These are phyloP conservation scores for Ustilago curta DNA, from an alignment of 1,284 basidiomycete genomes.

Conservation along the genomic window DNA sequence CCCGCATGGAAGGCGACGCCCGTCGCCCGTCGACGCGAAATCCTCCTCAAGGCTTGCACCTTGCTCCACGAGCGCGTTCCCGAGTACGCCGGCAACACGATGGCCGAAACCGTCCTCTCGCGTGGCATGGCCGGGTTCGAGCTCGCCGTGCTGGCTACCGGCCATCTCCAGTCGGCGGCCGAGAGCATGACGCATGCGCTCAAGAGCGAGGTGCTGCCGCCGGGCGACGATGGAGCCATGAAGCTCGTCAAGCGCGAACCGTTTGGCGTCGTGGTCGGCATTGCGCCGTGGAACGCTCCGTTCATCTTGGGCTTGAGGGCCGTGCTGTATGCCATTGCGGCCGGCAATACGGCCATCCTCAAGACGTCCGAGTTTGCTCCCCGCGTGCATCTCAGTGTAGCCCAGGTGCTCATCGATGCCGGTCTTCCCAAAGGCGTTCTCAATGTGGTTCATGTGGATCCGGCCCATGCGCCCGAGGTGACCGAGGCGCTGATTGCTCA, in stretches of 20 bases:
- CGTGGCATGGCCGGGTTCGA: conserved; percentile 54
- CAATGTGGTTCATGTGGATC: conserved; percentile 75
- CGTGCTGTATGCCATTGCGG: conserved; percentile 74
- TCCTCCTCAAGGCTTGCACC: conserved; percentile 42
- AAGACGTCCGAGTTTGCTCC: conserved; percentile 76
- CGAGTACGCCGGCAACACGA: conserved; percentile 38
- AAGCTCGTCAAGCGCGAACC: conserved; percentile 55
- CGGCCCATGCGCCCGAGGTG: conserved; percentile 72
- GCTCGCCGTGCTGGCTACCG: conserved; percentile 36
- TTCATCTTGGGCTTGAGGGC: conserved; percentile 71
- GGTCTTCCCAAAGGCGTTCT: conserved; percentile 77
- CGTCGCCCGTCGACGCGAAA: conserved; percentile 36
- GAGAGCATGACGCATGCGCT: conserved; percentile 40
- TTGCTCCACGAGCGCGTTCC: conserved; percentile 40
- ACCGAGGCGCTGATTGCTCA: conserved; percentile 75
- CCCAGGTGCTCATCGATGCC: conserved; percentile 72
- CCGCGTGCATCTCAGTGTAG: conserved; percentile 72
- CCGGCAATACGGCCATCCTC: conserved; percentile 77
- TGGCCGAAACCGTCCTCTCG: conserved; percentile 44
- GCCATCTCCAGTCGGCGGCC: conserved; percentile 27
- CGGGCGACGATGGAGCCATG: conserved; percentile 33
- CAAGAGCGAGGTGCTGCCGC: conserved; percentile 39
- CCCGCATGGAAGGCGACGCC: conserved; percentile 49
- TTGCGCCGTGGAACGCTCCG: conserved; percentile 66
- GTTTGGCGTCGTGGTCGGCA: conserved; percentile 46